A percentile compares a stretch with the other conserved stretches of the same genome.
Evolutionary conservation across 2,329 filamentous ascomycete genomes (phyloP).

Genomic region (Chaetothyriales sp.): DNA sequence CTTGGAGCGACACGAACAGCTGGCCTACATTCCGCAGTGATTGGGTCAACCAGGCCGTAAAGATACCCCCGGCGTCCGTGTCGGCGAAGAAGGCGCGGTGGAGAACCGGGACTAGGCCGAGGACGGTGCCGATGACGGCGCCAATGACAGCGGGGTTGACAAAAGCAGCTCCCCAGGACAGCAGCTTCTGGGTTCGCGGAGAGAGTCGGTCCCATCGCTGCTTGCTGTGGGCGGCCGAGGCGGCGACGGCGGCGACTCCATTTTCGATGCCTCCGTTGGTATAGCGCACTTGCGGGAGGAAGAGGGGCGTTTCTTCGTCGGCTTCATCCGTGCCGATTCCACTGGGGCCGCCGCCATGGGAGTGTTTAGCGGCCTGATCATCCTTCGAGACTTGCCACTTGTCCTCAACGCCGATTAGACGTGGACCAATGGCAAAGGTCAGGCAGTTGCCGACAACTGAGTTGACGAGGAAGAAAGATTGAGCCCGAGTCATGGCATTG

Average conservation of each 20-base stretch:
- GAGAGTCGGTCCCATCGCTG: no score
- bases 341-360: background rate
- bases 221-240: slow-evolving; percentile 17
- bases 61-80: slow-evolving; percentile 45
- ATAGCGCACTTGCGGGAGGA: slow-evolving; percentile 26
- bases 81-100: slow-evolving; percentile 49
- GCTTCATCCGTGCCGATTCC: slow-evolving; percentile 5
- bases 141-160: slow-evolving; percentile 51
- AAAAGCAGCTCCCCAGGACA: slow-evolving; percentile 35
- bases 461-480: slow-evolving; percentile 54
- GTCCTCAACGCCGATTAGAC: slow-evolving; percentile 39
- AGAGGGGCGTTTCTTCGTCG: slow-evolving; percentile 40
- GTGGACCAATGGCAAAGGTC: slow-evolving; percentile 51
- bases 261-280: slow-evolving; percentile 3
- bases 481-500: slow-evolving; percentile 43
- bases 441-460: slow-evolving; percentile 50
- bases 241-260: slow-evolving; percentile 19
- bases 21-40: slow-evolving; percentile 49
- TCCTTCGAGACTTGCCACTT: slow-evolving; percentile 20
- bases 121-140: slow-evolving; percentile 42
- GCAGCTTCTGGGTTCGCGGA: slow-evolving; percentile 15
- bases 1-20: slow-evolving; percentile 51
- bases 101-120: slow-evolving; percentile 47
- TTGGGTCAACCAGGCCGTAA: slow-evolving; percentile 53
- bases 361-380: background rate